Base-by-base conservation (phyloP, 257 asterid species). In the Scutellaria baicalensis region DNA sequence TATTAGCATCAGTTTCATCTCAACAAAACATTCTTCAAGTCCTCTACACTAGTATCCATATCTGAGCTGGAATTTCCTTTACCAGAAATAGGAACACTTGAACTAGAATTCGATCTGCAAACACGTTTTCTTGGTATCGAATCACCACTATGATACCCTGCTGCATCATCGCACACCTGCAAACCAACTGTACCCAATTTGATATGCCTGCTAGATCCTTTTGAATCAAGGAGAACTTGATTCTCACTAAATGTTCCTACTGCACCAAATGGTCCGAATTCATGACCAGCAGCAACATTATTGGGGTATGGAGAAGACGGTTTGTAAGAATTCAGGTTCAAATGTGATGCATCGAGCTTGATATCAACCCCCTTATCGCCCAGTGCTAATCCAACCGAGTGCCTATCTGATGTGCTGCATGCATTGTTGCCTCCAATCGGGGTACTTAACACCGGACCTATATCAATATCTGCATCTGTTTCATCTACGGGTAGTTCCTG, bases 281-380 rank as follows among this genome's bases (percentile, higher is more conserved):
- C 62, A 40, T 66, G 73, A 49, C 67, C 77, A 10, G 70, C 50
- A 6, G 56, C 58, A 10, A 50, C 64, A n/a, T 69, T 77, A 18
- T 59, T 65, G 45, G 76, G 48, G 72, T 47, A 56, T 8, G 85
- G 85, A 44, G 94, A 79, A 74, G 40, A 68, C 8, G 81, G 81
- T 47, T 89, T 85, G 74, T 71, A 50, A 2, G 88, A 80, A 80
- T 83, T 86, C 66, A 79, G 73, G 64, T 88, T 80, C 76, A 86
- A 71, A 51, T 73, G 51, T 8, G 69, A 33, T 35, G 69, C 69
- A 36, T 64, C 23, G 35, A 74, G 77, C 18, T 78, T 69, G 12
- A 66, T 59, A 23, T 69, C 47, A 17, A 11, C 66, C 70, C 45
- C 69, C 27, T 62, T 65, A 51, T 77, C 74, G 51, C 42, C 63